Evolutionary conservation across 805 yeast species (phyloP), one percentile per base, ranked within the genome.

Genomic region (Hanseniaspora pseudoguilliermondii): DNA sequence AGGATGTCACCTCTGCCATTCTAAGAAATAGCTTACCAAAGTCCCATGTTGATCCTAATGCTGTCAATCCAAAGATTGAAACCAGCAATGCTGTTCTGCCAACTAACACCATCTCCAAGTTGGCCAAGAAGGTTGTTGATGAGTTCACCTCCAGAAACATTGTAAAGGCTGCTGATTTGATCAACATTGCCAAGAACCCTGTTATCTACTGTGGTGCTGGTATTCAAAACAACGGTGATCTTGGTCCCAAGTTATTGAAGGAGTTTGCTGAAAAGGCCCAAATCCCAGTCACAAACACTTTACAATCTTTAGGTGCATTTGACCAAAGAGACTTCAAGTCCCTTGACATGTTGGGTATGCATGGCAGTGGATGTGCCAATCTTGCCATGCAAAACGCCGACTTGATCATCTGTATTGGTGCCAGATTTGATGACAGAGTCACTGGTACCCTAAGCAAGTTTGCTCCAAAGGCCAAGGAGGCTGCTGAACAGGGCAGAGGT

Each of bases 351-450:
- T 79, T 93, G 62, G 98, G 98, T 64, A 93, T 93, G 98, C 98
- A 93, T 72, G 98, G 98, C 61, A 78, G 83, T 59, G 96, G 89
- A 51, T 88, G 89, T 64, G 98, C 98, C 63, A 93, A 93, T 76
- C 69, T 85, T 65, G 95, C 97, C 54, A 84, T 93, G 63, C 98
- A 93, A 75, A 76, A 81, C 58, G 96, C 97, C 42, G 98, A 93
- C 71, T 74, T 90, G 64, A 87, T 93, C 66, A 73, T 93, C 60
- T 97, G 97, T 18, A 76, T 93, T 46, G 98, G 98, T 68, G 96
- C 97, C 39, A 81, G 98, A 70, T 93, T 93, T 65, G 98, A 93
- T 72, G 98, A 93, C 75, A 90, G 98, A 76, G 98, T 93, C 64
- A 93, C 98, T 44, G 84, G 93, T 65, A 80, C 80, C 65, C 75